Base-by-base conservation (phyloP, 495 filamentous ascomycete species). In the Tetracladium setigerum region DNA sequence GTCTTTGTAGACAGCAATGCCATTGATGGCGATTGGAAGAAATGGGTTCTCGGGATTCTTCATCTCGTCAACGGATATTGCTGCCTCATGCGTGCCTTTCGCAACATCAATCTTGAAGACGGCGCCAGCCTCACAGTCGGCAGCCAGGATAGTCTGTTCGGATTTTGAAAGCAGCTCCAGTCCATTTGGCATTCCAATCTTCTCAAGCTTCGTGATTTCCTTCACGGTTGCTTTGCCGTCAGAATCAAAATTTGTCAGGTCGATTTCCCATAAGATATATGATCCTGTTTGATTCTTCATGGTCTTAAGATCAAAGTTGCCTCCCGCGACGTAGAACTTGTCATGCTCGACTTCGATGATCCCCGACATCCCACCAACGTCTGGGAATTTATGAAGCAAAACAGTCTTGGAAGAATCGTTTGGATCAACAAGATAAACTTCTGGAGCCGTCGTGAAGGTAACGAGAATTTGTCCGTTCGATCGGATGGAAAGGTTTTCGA, bases 161-260 rank as follows among this genome's bases (percentile, higher is more conserved):
- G 49, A 30, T 31, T 56, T 53, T 0, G 33, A 38, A 17, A 55
- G 38, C 3, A 58, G 51, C 5, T 58, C 53, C 12, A 68, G 39
- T 19, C 67, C 67, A 47, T 67, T 73, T 1, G 67, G 59, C 42
- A 73, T 62, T 17, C 59, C 47, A 1, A 64, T 63, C 14, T 65
- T 55, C 5, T 61, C 53, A n/a, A 74, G 39, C 7, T 49, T 37
- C 1, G 62, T 55, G 6, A 67, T 40, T 24, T 59, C 56, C 22
- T 51, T 55, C 13, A 66, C 49, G 4, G 19, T 42, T 4, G 18
- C 34, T 19, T 11, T 61, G 32, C 2, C 42, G 24, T 1, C 31
- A 24, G 12, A 43, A 18, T 24, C 30, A 32, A 47, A 60, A 44
- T 17, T 54, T 16, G 22, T 47, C 44, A 56, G 38, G 36, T 56